A percentile compares a stretch with the other conserved stretches of the same genome.
Evolutionary conservation across 768 basidiomycete species (phyloP).

Genomic region (Antrodiella citrinella): DNA sequence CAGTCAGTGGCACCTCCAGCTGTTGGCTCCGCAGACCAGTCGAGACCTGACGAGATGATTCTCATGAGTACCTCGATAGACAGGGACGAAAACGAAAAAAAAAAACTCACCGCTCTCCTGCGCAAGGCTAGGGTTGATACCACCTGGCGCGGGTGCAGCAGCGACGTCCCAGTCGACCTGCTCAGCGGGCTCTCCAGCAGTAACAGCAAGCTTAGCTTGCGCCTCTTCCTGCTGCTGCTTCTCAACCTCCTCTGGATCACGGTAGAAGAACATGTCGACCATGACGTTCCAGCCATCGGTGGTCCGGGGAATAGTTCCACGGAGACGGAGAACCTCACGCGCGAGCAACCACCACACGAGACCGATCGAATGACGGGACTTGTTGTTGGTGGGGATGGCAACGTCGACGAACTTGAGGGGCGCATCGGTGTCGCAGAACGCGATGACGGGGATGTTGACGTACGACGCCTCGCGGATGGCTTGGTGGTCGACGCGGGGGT

Average conservation of each 20-base stretch:
- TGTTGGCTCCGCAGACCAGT: constrained; percentile 86
- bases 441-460: constrained; percentile 99
- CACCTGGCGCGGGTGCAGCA: constrained; percentile 58
- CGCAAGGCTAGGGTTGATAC: constrained; percentile 68
- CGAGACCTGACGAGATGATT: constrained; percentile 46
- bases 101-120: constrained; percentile 43
- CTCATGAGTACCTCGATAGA: background rate
- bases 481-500: constrained; percentile 99
- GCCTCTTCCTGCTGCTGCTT: constrained; percentile 94
- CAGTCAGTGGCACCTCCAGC: constrained; percentile 29
- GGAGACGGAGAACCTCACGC: constrained; percentile 93
- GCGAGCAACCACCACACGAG: constrained; percentile 97
- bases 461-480: constrained; percentile 99
- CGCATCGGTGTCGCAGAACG: constrained; percentile 97
- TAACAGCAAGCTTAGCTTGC: constrained; percentile 63
- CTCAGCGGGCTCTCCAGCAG: constrained; percentile 44
- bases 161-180: constrained; percentile 70
- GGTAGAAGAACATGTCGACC: constrained; percentile 99
- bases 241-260: constrained; percentile 98
- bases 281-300: constrained; percentile 95
- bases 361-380: constrained; percentile 94
- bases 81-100: constrained; percentile 1
- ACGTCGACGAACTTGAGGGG: constrained; percentile 97
- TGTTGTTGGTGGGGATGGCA: constrained; percentile 99
- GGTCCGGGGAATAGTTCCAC: constrained; percentile 88